A percentile compares a stretch with the other conserved stretches of the same genome.
Evolutionary conservation across 176 grass and related monocot species (phyloP).

Genomic region (Echinochloa phyllopogon): DNA sequence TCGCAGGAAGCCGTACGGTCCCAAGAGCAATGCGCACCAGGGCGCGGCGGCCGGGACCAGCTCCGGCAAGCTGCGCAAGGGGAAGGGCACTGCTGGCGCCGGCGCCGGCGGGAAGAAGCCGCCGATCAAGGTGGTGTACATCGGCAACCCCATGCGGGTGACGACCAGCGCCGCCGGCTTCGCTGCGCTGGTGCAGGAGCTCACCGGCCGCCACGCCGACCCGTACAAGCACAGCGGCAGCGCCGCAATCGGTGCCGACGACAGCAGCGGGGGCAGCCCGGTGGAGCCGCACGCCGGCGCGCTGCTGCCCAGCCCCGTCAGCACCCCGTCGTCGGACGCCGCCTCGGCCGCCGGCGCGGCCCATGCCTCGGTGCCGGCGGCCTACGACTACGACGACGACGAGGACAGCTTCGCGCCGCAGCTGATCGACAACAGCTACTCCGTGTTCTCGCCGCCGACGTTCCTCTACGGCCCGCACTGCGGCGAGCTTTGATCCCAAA

Average conservation of each 20-base stretch:
- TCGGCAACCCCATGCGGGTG: slow-evolving; percentile 80
- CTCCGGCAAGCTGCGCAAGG: slow-evolving; percentile 25
- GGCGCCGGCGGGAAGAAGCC: slow-evolving; percentile 48
- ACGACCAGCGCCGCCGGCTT: slow-evolving; percentile 63
- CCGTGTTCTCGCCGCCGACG: slow-evolving; percentile 68
- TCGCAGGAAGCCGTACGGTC: slow-evolving; percentile 23
- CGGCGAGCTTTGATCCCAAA: slow-evolving; percentile 35
- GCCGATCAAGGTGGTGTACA: slow-evolving; percentile 80
- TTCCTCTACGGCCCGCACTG: slow-evolving; percentile 53
- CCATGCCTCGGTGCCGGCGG: neutral
- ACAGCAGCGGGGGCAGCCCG: slow-evolving; percentile 5
- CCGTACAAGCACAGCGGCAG: slow-evolving; percentile 39
- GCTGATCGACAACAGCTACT: slow-evolving; percentile 74
- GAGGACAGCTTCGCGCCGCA: slow-evolving; percentile 55
- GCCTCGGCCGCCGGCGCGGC: slow-evolving; percentile 7
- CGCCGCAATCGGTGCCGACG: neutral
- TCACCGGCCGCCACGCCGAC: slow-evolving; percentile 78
- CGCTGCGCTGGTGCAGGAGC: slow-evolving; percentile 78
- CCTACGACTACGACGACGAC: slow-evolving; percentile 8
- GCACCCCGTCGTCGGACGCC: slow-evolving; percentile 39
- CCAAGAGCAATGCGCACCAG: slow-evolving; percentile 41
- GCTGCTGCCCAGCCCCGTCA: slow-evolving; percentile 25
- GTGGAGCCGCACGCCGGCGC: slow-evolving; percentile 22
- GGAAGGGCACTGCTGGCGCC: neutral
- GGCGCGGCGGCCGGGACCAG: neutral